phyloP scores from a whole-genome alignment of 257 asterid species.

The Fraxinus quadrangulata region DNA sequence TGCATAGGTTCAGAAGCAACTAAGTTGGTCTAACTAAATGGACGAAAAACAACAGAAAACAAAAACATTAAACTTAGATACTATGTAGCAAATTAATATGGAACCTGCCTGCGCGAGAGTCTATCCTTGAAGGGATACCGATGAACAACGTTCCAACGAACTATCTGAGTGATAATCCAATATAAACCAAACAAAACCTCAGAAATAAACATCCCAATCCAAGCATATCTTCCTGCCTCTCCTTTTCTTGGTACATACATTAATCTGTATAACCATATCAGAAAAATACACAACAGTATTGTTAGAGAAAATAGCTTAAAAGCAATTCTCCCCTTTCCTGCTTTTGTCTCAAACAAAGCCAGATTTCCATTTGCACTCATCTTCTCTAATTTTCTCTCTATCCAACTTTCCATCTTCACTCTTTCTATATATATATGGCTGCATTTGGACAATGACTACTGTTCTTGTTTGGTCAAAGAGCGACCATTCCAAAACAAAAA shows the following conservation, averaged over 20 bases:
- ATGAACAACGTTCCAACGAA: constrained; percentile 53
- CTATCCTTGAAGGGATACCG: constrained; percentile 47
- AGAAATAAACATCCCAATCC: constrained; percentile 55
- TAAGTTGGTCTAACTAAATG: too few species aligned
- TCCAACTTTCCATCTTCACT: too few species aligned
- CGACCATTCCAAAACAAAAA: too few species aligned
- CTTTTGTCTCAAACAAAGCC: constrained; percentile 55
- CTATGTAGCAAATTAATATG: background rate
- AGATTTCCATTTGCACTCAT: constrained; percentile 4
- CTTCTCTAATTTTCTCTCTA: constrained; percentile 4
- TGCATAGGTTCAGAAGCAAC: too few species aligned
- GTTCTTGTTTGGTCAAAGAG: too few species aligned
- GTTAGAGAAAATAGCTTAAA: constrained; percentile 38
- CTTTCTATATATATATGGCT: background rate
- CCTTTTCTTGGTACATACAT: constrained; percentile 36
- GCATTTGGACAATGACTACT: too few species aligned
- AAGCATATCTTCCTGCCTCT: constrained; percentile 40
- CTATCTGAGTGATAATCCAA: constrained; percentile 66
- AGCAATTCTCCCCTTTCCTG: constrained; percentile 33
- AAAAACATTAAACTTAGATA: too few species aligned
- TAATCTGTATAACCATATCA: constrained; percentile 48
- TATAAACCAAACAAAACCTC: constrained; percentile 55
- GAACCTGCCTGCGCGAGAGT: constrained; percentile 45
- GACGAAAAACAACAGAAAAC: background rate
- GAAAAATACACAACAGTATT: constrained; percentile 33